Evolutionary conservation across 2,329 filamentous ascomycete species (phyloP), one percentile per base, ranked within the genome.

Genomic region (Huntiella savannae): DNA sequence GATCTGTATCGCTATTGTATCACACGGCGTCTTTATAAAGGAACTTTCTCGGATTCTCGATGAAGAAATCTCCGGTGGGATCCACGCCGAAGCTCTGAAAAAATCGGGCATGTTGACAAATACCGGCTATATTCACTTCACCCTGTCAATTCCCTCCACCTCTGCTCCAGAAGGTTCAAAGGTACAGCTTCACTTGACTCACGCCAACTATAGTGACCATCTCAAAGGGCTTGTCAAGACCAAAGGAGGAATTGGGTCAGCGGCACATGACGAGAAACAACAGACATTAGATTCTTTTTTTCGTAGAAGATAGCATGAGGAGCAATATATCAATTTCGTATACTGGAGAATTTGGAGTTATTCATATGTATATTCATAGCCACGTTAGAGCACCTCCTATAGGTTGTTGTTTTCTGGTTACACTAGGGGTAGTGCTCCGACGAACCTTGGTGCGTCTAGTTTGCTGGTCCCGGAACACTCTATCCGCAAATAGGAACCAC

Each of bases 21-120:
- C 86, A 2, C 87, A 95, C 55, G 86, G 87, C 12, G 78, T 93
- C 50, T 75, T 93, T 36, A 69, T 94, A 2, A 75, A 74, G 2
- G 69, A 75, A 32, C 60, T 94, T 0, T 78, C 81, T 69, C 68
- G 70, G 47, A 66, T 69, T 10, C 58, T 93, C 11, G 62, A 79
- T 5, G 60, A 63, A 10, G 67, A 72, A 3, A 70, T 83, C 28
- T 33, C n/a, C 12, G 15, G 22, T 4, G 32, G 40, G 12, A 7
- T 3, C 4, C 50, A 51, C 17, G 45, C 52, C 8, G 56, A 59
- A 13, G 35, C n/a, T 35, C 13, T 33, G 40, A 33, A 15, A 19
- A 28, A 46, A 34, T 33, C 16, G 17, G 34, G 37, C 16, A 44
- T 16, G 47, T 74, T 70, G 71, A 65, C 63, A 53, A 76, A 76